A percentile compares a stretch with the other conserved stretches of the same genome.
Conservation (phyloP, 495 filamentous ascomycete species). For the Entonaema liquescens region DNA sequence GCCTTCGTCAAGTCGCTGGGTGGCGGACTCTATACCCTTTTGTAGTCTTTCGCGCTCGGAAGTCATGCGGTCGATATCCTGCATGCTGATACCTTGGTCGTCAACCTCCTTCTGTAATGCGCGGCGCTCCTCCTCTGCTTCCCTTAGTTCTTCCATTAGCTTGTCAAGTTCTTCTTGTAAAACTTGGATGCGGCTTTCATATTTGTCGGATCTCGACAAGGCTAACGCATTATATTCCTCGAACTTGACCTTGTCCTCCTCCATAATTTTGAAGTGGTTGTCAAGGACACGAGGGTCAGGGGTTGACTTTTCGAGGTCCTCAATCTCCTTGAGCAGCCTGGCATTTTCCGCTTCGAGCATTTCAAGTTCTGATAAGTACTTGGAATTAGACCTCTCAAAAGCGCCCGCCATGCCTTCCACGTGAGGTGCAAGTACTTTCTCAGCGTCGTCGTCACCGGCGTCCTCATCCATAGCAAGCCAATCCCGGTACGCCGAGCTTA, state of each 20-base stretch:
- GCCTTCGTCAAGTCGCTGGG: conserved; percentile 77
- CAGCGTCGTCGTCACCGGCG: conserved; percentile 81
- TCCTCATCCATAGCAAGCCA: conserved; percentile 92
- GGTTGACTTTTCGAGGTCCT: conserved; percentile 83
- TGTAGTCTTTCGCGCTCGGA: conserved; percentile 90
- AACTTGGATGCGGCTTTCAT: conserved; percentile 76
- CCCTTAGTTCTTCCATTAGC: conserved; percentile 75
- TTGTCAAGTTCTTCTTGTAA: conserved; percentile 83
- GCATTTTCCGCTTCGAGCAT: conserved; percentile 85
- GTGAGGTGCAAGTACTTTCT: conserved; percentile 78
- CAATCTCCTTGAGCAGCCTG: conserved; percentile 79
- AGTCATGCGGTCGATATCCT: conserved; percentile 99
- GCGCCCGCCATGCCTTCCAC: conserved; percentile 87
- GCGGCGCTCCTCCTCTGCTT: conserved; percentile 81
- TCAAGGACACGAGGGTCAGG: conserved; percentile 84
- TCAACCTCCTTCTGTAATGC: conserved; percentile 85
- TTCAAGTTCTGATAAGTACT: conserved; percentile 81
- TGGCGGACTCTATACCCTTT: conserved; percentile 79
- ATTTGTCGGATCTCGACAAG: conserved; percentile 81
- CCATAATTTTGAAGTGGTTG: conserved; percentile 83
- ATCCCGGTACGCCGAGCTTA: conserved; percentile 87
- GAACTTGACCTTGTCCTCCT: conserved; percentile 91
- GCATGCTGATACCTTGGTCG: conserved; percentile 89
- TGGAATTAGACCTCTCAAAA: conserved; percentile 84
- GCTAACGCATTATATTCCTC: conserved; percentile 87